Evolutionary conservation across 257 asterid species (phyloP), one percentile per base, ranked within the genome.

Genomic region (Jaltomata sinuosa): DNA sequence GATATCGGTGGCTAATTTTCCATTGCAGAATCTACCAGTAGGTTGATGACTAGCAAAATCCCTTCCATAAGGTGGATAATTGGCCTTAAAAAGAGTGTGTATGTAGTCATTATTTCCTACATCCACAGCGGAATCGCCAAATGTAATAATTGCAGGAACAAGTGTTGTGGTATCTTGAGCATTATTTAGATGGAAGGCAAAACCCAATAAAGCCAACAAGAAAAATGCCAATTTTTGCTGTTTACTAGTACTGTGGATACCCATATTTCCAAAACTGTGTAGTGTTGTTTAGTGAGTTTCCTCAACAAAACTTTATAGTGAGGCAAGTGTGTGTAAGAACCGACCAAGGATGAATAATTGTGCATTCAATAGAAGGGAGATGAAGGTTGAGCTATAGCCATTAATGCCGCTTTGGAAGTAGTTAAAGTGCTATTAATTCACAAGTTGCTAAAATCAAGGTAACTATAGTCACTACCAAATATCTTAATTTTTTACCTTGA

Each of bases 1-100:
- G 34, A 97, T 90, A 83, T 97, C 99, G 1, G 99, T 97, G 76
- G 98, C 99, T 53, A 97, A 80, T 78, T 92, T 94, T 10, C 99
- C 99, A 86, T 97, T 91, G 78, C 98, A 93, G 87, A 97, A 97
- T 84, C 98, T 92, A 21, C 99, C 99, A 0, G 98, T 95, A 59
- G 99, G 87, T 74, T 90, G 65, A 61, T 86, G 89, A 15, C 84
- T 89, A 84, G 80, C 64, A 91, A 95, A 97, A 64, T 93, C 98
- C 36, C 97, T 85, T 0, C 98, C 99, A 47, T 97, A 97, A 47
- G 99, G 99, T 2, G 98, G 99, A 72, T 94, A 91, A 80, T 97
- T 86, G 4, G 98, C 97, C 84, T 90, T 93, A 89, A 93, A 92
- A 27, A 91, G 21, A 2, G 99, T 95, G 0, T 45, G 81, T 2